These are phyloP conservation scores for Phlyctochytrium bullatum DNA, from an alignment of 192 early-diverging fungal species.

Conservation along the genomic window DNA sequence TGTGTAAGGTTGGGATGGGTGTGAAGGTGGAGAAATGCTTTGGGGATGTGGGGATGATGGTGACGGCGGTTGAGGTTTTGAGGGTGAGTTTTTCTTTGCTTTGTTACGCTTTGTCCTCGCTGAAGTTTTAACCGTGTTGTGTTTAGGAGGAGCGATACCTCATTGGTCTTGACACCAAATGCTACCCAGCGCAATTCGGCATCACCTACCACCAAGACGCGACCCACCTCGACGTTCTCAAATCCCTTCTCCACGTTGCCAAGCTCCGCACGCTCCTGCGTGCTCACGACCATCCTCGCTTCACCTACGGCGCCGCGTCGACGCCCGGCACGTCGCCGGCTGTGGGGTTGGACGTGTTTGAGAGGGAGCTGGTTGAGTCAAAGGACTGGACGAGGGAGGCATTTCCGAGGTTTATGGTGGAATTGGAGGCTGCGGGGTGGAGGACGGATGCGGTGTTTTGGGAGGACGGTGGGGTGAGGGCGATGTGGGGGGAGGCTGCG, in stretches of 20 bases:
- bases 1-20: conserved; percentile 45
- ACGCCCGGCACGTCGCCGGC: neutral
- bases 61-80: conserved; percentile 37
- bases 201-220: conserved; percentile 54
- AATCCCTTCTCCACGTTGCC: conserved; percentile 55
- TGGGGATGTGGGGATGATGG: conserved; percentile 34
- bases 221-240: conserved; percentile 54
- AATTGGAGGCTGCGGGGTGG: conserved; percentile 54
- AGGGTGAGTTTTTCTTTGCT: conserved; percentile 25
- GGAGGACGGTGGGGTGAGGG: conserved; percentile 40
- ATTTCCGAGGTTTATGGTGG: conserved; percentile 49
- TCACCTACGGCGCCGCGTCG: no score
- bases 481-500: conserved; percentile 31
- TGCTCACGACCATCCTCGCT: neutral
- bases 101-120: conserved; percentile 2
- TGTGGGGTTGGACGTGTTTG: conserved; percentile 24
- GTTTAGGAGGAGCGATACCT: conserved; percentile 61
- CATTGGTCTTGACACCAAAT: conserved; percentile 33
- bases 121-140: neutral
- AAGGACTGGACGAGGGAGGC: conserved; percentile 47
- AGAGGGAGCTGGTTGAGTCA: conserved; percentile 28
- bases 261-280: conserved; percentile 10
- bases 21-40: conserved; percentile 45
- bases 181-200: conserved; percentile 27
- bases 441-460: conserved; percentile 60